Conservation (phyloP, 192 early-diverging fungal genomes). For the Allomyces macrogynus region DNA sequence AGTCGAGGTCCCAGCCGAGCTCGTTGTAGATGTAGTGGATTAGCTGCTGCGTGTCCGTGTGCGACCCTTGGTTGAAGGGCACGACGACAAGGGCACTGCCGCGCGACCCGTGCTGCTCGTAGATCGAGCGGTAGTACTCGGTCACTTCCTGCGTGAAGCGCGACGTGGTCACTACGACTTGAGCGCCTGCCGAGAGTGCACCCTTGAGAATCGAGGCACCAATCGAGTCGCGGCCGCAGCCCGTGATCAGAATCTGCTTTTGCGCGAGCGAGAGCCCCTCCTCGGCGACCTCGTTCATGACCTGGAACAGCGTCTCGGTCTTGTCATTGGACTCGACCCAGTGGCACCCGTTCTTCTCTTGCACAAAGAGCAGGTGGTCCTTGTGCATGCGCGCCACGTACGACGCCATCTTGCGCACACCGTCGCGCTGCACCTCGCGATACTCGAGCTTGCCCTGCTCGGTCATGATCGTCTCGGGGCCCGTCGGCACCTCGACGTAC, state of each 20-base stretch:
- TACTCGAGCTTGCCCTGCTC: slow-evolving; percentile 68
- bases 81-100: slow-evolving; percentile 67
- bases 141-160: slow-evolving; percentile 58
- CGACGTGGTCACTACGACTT: slow-evolving; percentile 80
- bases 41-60: slow-evolving; percentile 57
- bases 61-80: slow-evolving; percentile 84
- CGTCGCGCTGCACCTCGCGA: slow-evolving; percentile 59
- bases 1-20: slow-evolving; percentile 85
- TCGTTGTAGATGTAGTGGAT: slow-evolving; percentile 77
- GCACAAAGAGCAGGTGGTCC: slow-evolving; percentile 47
- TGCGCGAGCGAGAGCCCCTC: slow-evolving; percentile 70
- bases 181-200: slow-evolving; percentile 65
- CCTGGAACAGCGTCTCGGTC: slow-evolving; percentile 63
- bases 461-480: slow-evolving; percentile 56
- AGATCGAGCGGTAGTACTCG: slow-evolving; percentile 72
- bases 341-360: slow-evolving; percentile 45
- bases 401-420: slow-evolving; percentile 72
- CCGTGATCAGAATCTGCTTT: slow-evolving; percentile 71
- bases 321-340: slow-evolving; percentile 58
- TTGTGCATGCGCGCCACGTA: slow-evolving; percentile 74
- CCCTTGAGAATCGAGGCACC: slow-evolving; percentile 64
- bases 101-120: slow-evolving; percentile 70
- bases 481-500: slow-evolving; percentile 73
- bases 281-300: slow-evolving; percentile 53
- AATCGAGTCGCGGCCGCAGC: slow-evolving; percentile 76